Evolutionary conservation across 306 rosid species (phyloP).

Genomic region (Trifolium subterraneum): DNA sequence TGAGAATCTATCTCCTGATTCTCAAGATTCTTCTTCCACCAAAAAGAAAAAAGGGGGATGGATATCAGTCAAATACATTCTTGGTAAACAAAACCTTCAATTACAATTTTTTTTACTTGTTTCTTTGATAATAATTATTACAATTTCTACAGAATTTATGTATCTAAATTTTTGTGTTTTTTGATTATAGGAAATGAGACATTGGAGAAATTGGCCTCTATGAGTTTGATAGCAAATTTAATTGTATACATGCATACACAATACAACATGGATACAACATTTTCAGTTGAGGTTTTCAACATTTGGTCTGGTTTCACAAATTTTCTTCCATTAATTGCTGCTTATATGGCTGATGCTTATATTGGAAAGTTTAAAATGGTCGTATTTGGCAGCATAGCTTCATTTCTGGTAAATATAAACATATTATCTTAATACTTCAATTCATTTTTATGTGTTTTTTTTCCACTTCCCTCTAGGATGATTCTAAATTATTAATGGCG

Average conservation of each 20-base stretch:
- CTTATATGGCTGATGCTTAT: constrained; percentile 60
- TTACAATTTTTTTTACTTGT: background rate
- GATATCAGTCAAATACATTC: constrained; percentile 57
- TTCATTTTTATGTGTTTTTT: no score
- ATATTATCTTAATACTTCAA: background rate
- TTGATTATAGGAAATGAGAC: constrained; percentile 62
- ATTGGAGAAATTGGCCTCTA: constrained; percentile 74
- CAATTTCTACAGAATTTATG: background rate
- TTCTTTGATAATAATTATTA: constrained; percentile 8
- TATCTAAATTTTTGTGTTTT: constrained; percentile 5
- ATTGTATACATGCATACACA: constrained; percentile 59
- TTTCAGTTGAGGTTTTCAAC: constrained; percentile 56
- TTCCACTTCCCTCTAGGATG: background rate
- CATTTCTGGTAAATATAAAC: constrained; percentile 49
- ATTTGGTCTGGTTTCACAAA: constrained; percentile 68
- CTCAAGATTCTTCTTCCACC: constrained; percentile 33
- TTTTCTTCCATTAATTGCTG: constrained; percentile 61
- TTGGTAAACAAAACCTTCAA: constrained; percentile 42
- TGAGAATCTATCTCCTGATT: constrained; percentile 27
- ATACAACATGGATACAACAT: constrained; percentile 58
- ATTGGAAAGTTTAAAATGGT: constrained; percentile 58
- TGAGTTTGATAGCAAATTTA: constrained; percentile 65
- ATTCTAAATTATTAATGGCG: no score
- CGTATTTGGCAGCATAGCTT: constrained; percentile 52
- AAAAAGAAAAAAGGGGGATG: constrained; percentile 54